Evolutionary conservation across 2,329 filamentous ascomycete species (phyloP).

Genomic region (Intubia oerlemansii): DNA sequence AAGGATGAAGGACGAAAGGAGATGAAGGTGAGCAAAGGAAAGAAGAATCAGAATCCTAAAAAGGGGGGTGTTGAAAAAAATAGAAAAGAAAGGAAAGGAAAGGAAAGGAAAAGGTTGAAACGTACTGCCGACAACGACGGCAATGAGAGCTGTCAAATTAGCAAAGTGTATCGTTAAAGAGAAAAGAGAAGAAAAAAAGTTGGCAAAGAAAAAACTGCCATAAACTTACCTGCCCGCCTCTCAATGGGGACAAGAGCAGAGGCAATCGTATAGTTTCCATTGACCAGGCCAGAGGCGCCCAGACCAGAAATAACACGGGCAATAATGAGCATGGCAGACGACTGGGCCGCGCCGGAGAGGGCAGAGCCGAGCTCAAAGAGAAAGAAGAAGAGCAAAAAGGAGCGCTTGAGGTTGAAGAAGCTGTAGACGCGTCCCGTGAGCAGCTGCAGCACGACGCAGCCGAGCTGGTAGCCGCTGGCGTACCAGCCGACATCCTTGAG

Average conservation of each 20-base stretch:
- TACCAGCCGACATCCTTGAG: slow-evolving; percentile 8
- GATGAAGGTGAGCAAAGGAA: too few species aligned
- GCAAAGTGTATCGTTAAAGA: slow-evolving; percentile 7
- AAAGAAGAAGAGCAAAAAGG: slow-evolving; percentile 19
- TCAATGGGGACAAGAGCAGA: slow-evolving; percentile 17
- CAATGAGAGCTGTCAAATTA: slow-evolving; percentile 9
- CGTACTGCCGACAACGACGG: slow-evolving; percentile 9
- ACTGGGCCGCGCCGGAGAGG: slow-evolving; percentile 27
- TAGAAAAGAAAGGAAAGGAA: too few species aligned
- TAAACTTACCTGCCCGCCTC: slow-evolving; percentile 21
- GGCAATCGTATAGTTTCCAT: slow-evolving; percentile 30
- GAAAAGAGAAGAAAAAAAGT: not conserved
- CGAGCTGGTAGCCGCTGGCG: slow-evolving; percentile 7
- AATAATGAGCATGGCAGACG: slow-evolving; percentile 29
- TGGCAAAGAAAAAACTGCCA: slow-evolving; percentile 1
- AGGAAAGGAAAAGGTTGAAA: too few species aligned
- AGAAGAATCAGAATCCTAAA: too few species aligned
- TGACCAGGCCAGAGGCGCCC: slow-evolving; percentile 27
- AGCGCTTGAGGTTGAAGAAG: slow-evolving; percentile 18
- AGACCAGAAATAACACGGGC: slow-evolving; percentile 31
- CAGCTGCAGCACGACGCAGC: slow-evolving; percentile 26
- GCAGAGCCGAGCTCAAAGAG: slow-evolving; percentile 34
- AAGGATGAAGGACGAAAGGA: too few species aligned
- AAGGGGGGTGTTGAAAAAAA: too few species aligned
- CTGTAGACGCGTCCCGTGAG: slow-evolving; percentile 29